Evolutionary conservation across 768 basidiomycete species (phyloP).

Genomic region (Boletus sp.): DNA sequence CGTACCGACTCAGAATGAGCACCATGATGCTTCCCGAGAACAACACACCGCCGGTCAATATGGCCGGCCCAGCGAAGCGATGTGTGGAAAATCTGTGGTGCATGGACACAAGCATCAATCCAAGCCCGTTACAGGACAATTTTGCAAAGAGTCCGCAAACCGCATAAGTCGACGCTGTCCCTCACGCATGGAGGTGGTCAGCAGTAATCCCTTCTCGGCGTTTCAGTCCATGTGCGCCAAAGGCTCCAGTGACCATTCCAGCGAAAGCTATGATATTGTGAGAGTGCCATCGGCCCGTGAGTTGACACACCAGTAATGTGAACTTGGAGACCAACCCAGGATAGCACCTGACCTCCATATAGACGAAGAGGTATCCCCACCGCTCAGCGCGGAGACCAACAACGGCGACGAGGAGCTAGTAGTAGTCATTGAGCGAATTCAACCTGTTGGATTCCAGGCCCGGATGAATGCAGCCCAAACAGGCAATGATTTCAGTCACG

Average conservation of each 20-base stretch:
- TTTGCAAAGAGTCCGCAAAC: slow-evolving; percentile 37
- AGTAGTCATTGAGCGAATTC: slow-evolving; percentile 18
- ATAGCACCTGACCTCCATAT: slow-evolving; percentile 45
- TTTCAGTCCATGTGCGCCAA: slow-evolving; percentile 65
- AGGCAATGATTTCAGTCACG: slow-evolving; percentile 4
- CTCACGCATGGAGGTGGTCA: slow-evolving; percentile 58
- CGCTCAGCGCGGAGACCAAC: slow-evolving; percentile 14
- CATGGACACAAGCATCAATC: slow-evolving; percentile 57
- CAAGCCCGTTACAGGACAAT: slow-evolving; percentile 44
- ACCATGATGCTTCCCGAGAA: slow-evolving; percentile 66
- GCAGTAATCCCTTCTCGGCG: slow-evolving; percentile 45
- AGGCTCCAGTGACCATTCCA: slow-evolving; percentile 63
- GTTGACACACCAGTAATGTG: neutral
- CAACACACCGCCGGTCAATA: slow-evolving; percentile 51
- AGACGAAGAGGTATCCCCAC: slow-evolving; percentile 19
- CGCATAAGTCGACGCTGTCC: slow-evolving; percentile 60
- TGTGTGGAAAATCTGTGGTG: slow-evolving; percentile 61
- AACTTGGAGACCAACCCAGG: slow-evolving; percentile 33
- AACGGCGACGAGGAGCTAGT: slow-evolving; percentile 31
- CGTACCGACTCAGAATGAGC: slow-evolving; percentile 50
- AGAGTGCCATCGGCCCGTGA: neutral
- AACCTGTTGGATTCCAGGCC: too few species aligned
- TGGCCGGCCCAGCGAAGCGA: slow-evolving; percentile 66
- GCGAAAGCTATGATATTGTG: slow-evolving; percentile 33
- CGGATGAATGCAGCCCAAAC: slow-evolving; percentile 1